phyloP scores from a whole-genome alignment of 2,329 filamentous ascomycete species.

The Huntiella moniliformis region DNA sequence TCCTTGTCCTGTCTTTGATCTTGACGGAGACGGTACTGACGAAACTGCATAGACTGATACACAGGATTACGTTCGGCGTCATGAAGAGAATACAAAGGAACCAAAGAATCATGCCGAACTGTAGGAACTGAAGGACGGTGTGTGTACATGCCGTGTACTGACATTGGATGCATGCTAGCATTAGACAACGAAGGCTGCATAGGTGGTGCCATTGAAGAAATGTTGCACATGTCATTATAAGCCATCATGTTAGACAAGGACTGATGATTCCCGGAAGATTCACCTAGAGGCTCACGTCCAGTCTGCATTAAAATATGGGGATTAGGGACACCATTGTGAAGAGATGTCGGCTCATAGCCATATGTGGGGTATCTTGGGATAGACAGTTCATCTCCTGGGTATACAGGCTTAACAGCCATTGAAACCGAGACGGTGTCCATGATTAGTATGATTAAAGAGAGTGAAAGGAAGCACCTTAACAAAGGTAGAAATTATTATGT shows the following conservation, averaged over 20 bases:
- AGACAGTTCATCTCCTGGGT: background rate
- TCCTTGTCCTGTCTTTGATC: constrained; percentile 42
- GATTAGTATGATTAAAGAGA: background rate
- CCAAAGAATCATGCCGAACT: constrained; percentile 7
- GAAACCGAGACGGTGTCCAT: constrained; percentile 9
- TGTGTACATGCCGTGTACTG: constrained; percentile 4
- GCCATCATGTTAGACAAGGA: constrained; percentile 3
- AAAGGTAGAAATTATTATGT: background rate
- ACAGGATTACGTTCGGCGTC: constrained; percentile 33
- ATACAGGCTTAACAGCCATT: constrained; percentile 3
- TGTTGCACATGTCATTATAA: constrained; percentile 8
- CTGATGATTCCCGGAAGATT: constrained; percentile 1
- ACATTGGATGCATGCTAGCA: constrained; percentile 2
- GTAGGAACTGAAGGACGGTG: constrained; percentile 6
- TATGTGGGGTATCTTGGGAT: constrained; percentile 6
- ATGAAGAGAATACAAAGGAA: constrained; percentile 2
- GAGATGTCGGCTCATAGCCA: constrained; percentile 16
- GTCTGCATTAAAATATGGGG: constrained; percentile 25
- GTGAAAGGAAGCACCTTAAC: background rate
- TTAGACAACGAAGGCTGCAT: constrained; percentile 1
- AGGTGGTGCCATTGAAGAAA: background rate
- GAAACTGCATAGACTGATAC: constrained; percentile 42
- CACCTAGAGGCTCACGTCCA: constrained; percentile 4
- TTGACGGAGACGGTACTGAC: constrained; percentile 46
- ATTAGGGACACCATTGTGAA: constrained; percentile 27